Evolutionary conservation across 1,284 basidiomycete genomes (phyloP), one percentile per base, ranked within the genome.

Genomic region (Cystobasidium pallidum): DNA sequence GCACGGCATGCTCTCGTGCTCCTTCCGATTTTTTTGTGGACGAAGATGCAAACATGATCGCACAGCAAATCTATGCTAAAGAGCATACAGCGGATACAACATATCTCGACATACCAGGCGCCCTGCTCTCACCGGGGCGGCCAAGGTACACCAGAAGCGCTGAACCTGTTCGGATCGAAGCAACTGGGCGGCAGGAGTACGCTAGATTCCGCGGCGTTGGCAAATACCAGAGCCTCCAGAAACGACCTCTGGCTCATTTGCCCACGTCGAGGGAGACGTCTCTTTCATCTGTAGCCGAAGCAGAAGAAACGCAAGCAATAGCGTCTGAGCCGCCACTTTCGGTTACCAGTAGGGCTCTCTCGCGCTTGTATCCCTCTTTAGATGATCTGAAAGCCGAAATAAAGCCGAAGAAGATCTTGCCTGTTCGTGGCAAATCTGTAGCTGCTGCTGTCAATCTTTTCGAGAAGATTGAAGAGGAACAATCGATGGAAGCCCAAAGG

Each of bases 381-480:
- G 59, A 71, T 30, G 61, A 57, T 10, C 32, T 71, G 21, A 58
- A 36, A 28, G 24, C 39, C 17, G 68, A 71, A 43, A 55, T 71
- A 47, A 34, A 43, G 45, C 57, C 55, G 19, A 70, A 70, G 45
- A 70, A 62, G 45, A 8, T 61, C 15, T 26, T 70, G 28, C 58
- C 67, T 15, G 58, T 70, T 28, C 36, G 47, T 41, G 67, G 67
- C 26, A 34, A 58, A 24, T 61, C 55, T 36, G 67, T 70, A 30
- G 39, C 58, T 34, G 57, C 57, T 19, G 51, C 47, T 26, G 68
- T 71, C 32, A 57, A 57, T 36, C 34, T 71, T 10, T 71, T 71
- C 39, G 59, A 71, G 32, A 63, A 54, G 36, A 63, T 71, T 26
- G 68, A 71, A 24, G 59, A 71, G 28, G 68, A 71, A 45, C 59